Percentiles rank a stretch among this genome's conserved stretches.
phyloP scores from a whole-genome alignment of 192 early-diverging fungal genomes.

The Backusella luteola region DNA sequence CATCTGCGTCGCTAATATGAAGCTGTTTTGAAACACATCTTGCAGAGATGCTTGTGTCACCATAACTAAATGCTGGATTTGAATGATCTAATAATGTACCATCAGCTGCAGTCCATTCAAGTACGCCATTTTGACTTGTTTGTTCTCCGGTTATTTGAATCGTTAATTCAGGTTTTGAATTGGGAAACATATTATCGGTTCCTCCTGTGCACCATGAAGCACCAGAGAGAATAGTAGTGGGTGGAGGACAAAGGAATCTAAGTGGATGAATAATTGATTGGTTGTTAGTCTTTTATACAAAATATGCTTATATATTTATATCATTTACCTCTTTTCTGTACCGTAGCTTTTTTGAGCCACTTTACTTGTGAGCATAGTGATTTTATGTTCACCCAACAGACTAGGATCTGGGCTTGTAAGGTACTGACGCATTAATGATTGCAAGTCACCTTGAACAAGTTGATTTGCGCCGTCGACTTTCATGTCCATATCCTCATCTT shows the following conservation, averaged over 20 bases:
- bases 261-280: too few species aligned
- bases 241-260: constrained; percentile 81
- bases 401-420: constrained; percentile 17
- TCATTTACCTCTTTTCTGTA: constrained; percentile 74
- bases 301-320: too few species aligned
- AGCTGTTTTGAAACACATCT: constrained; percentile 82
- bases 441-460: background rate
- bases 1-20: constrained; percentile 82
- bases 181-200: background rate
- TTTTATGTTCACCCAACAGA: constrained; percentile 50
- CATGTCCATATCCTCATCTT: constrained; percentile 6
- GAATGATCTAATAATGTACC: constrained; percentile 44
- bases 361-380: constrained; percentile 81
- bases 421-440: constrained; percentile 19
- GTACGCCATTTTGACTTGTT: constrained; percentile 47
- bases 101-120: constrained; percentile 49
- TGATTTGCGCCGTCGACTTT: background rate
- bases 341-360: constrained; percentile 95
- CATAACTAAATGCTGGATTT: constrained; percentile 10
- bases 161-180: constrained; percentile 43
- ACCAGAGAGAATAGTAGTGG: constrained; percentile 75
- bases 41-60: constrained; percentile 48
- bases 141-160: constrained; percentile 60
- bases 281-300: background rate
- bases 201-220: constrained; percentile 58